Evolutionary conservation across 129 eudicot species (phyloP), one percentile per base, ranked within the genome.

Genomic region (Artemisia tridentata): DNA sequence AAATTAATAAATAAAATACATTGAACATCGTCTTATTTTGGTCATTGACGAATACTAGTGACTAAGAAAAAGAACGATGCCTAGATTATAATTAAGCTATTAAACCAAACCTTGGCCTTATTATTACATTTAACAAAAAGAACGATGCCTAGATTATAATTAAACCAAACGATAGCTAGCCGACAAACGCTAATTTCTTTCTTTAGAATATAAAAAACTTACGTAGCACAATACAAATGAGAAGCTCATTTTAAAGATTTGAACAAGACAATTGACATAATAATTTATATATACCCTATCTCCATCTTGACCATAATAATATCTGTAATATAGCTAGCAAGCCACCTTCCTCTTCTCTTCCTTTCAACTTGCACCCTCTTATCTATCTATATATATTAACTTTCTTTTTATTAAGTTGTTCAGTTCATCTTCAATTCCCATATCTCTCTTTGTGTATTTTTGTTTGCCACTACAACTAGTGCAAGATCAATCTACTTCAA

Each of bases 301-400:
- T 69, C 65, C 43, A 47, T 66, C 72, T 75, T 80, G 78, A 80
- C 75, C 91, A 80, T 78, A 52, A 71, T 63, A 27, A 53, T 72
- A 77, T 63, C 71, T 53, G 66, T 70, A 75, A 47, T 17, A 38
- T 12, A 21, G 46, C 23, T 34, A 41, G 69, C 18, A 52, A 70
- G 67, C 31, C 81, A 63, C 72, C 88, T 83, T 79, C 84, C 84
- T 78, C 71, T 79, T 77, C 43, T 77, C 84, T 80, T 72, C 74
- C 76, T 31, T 11, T 64, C 87, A 77, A 74, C 77, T 85, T 81
- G 84, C 79, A 60, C 68, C 73, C 31, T 3, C 72, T 6, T 47
- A 43, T 68, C 41, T 78, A 66, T 71, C 81, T 77, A 68, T 72
- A 78, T 27, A 65, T 75, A 74, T 68, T 7, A 68, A 68, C 59